Conservation (phyloP, 495 filamentous ascomycete genomes). For the Arthonia radiata region DNA sequence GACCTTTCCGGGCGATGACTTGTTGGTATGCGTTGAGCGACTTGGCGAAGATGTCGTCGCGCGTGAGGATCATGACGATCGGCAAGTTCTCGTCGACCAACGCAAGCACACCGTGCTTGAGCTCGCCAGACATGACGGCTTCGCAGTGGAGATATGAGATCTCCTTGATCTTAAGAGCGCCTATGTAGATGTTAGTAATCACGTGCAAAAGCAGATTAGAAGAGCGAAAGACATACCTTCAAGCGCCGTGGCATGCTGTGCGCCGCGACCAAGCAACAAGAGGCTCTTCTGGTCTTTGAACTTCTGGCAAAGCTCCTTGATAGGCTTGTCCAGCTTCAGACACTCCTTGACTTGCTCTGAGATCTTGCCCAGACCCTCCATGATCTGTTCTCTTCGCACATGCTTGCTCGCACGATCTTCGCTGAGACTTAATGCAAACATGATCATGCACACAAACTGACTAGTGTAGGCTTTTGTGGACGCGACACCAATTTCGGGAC, state of each 20-base stretch:
- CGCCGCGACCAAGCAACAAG: conserved; percentile 75
- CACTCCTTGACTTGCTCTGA: conserved; percentile 82
- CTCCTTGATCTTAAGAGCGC: conserved; percentile 96
- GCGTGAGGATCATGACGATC: conserved; percentile 97
- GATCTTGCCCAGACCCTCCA: conserved; percentile 69
- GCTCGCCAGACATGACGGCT: conserved; percentile 96
- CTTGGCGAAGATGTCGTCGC: conserved; percentile 87
- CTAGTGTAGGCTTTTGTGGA: conserved; percentile 98
- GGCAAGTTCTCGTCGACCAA: conserved; percentile 94
- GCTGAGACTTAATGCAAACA: conserved; percentile 89
- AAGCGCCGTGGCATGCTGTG: conserved; percentile 88
- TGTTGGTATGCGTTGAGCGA: conserved; percentile 97
- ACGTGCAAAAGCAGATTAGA: not conserved
- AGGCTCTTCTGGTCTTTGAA: conserved; percentile 96
- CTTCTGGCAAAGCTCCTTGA: conserved; percentile 76
- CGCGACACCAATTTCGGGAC: conserved; percentile 94
- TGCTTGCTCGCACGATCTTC: conserved; percentile 92
- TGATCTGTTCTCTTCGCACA: conserved; percentile 82
- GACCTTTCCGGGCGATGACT: conserved; percentile 81
- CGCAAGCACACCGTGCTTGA: conserved; percentile 94
- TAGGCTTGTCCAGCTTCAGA: conserved; percentile 67
- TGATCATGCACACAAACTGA: conserved; percentile 96
- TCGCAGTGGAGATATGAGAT: conserved; percentile 99
- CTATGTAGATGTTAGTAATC: conserved; percentile 10
- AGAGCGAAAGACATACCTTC: conserved; percentile 34